Base-by-base conservation (phyloP, 2,329 filamentous ascomycete genomes). In the Alternaria sp. region DNA sequence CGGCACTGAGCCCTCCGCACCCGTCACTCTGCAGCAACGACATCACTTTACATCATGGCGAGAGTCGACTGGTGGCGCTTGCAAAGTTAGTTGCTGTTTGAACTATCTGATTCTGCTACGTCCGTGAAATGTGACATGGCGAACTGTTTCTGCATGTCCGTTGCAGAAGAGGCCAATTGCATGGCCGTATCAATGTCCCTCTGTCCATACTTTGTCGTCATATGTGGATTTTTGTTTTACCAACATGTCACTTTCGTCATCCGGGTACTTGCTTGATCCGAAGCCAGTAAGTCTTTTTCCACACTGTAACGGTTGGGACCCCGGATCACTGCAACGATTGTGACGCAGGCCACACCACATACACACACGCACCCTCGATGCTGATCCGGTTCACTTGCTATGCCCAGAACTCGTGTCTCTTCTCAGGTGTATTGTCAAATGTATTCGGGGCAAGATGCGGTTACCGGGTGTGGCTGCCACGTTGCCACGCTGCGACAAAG, bases 1-100 rank as follows among this genome's bases (percentile, higher is more conserved):
- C 72, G 66, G 48, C 55, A 46, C 18, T 41, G 57, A 59, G 41
- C 53, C 48, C 62, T 67, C 67, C 68, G 62, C 61, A 64, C 52
- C 54, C 32, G 63, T 63, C 54, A 62, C 61, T 46, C 42, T 54
- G 57, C 61, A 64, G 65, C 61, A 67, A 41, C 39, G 18, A 65
- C 54, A 63, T 63, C 52, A 63, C 61, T 43, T 46, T 56, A 59
- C 61, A 64, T 67, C 62, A 67, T 65, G 24, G 43, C 51, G 24
- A n/a, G 44, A 57, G 6, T 12, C 0, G 38, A n/a, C 22, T 18
- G 52, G 52, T 34, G 54, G 63, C 66, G 64, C 69, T 62, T 63
- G 62, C 57, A 52, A 55, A 18, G 28, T 24, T 26, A 48, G 39
- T 14, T 55, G 32, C 20, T 54, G 48, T 59, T 67, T 67, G 56